Evolutionary conservation across 176 grass and related monocot species (phyloP), one percentile per base, ranked within the genome.

Genomic region (Carex scoparia): DNA sequence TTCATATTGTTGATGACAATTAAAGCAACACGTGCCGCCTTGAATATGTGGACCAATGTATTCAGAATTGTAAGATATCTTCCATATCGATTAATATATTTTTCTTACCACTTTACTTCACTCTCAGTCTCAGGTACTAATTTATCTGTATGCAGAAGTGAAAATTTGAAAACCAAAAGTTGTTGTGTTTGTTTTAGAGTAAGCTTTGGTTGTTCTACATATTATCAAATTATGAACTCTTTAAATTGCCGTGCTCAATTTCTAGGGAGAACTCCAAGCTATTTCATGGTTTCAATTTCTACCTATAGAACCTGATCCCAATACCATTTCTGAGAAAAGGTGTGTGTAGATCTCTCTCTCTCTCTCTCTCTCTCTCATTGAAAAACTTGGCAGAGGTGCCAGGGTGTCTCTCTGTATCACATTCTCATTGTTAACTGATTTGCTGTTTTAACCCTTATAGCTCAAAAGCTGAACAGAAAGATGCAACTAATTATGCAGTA

Each of bases 281-380:
- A 69, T 99, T 78, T 99, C 96, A 69, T 99, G 96, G 96, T 99
- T 95, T 88, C 96, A 95, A 84, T 99, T 94, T 88, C 87, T 99
- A 83, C 96, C 96, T 56, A 53, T 87, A 65, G 96, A 99, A 89
- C 55, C 66, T 64, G 91, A 99, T 84, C 73, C 84, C 79, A 88
- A 10, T 84, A 69, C 91, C 37, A 71, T 87, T 54, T 73, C 90
- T 75, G 96, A 99, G 55, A 95, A 86, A 87, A 92, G 89, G 96
- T 99, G 58, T 57, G 57, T 69, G 56, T 61, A 56, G 49, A 64
- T 40, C 42, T 62, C 31, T 57, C 60, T 84, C 53, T 89, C 46
- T 23, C 48, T 37, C 35, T 40, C 42, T 62, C 31, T 56, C 60
- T 83, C 51, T 89, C 46, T 19, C 37, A 18, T 40, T 40, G 38